These are phyloP conservation scores for Calcarisporium arbuscula DNA, from an alignment of 2,329 filamentous ascomycete genomes.

Conservation along the genomic window DNA sequence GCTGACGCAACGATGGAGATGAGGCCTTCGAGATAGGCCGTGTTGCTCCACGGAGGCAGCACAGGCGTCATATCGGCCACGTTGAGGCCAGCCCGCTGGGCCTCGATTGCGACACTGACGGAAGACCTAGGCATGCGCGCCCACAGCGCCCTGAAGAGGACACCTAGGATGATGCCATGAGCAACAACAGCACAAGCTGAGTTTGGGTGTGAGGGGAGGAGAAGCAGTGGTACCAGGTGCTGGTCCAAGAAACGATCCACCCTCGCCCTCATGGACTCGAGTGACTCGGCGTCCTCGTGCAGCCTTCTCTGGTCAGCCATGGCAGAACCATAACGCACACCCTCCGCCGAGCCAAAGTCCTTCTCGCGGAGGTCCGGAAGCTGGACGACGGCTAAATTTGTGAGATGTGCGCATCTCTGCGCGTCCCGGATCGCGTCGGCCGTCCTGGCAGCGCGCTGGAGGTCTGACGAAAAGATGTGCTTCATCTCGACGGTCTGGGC, in stretches of 20 bases:
- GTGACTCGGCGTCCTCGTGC: slow-evolving; percentile 57
- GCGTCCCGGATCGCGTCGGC: slow-evolving; percentile 59
- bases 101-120: slow-evolving; percentile 12
- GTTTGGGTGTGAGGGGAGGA: too few relatives aligned
- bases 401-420: slow-evolving; percentile 29
- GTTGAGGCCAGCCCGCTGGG: slow-evolving; percentile 3
- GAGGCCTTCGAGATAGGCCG: slow-evolving; percentile 36
- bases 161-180: slow-evolving; percentile 74
- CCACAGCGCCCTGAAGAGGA: slow-evolving; percentile 59
- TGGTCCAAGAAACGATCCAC: slow-evolving; percentile 60
- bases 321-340: slow-evolving; percentile 45
- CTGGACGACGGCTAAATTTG: slow-evolving; percentile 14
- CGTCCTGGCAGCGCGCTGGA: slow-evolving; percentile 67
- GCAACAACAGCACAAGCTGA: slow-evolving; percentile 65
- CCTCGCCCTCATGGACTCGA: slow-evolving; percentile 58
- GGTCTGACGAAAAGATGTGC: slow-evolving; percentile 72
- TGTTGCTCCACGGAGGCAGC: slow-evolving; percentile 44
- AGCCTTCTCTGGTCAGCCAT: slow-evolving; percentile 11
- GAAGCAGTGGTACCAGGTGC: slow-evolving; percentile 50
- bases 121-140: slow-evolving; percentile 35
- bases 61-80: slow-evolving; percentile 8
- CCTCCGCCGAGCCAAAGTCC: slow-evolving; percentile 67
- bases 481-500: slow-evolving; percentile 18
- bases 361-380: slow-evolving; percentile 57
- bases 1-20: slow-evolving; percentile 16